Percentiles rank a stretch among this genome's conserved stretches.
These are phyloP conservation scores for Spathaspora girioi DNA, from an alignment of 805 yeast genomes.

Conservation along the genomic window DNA sequence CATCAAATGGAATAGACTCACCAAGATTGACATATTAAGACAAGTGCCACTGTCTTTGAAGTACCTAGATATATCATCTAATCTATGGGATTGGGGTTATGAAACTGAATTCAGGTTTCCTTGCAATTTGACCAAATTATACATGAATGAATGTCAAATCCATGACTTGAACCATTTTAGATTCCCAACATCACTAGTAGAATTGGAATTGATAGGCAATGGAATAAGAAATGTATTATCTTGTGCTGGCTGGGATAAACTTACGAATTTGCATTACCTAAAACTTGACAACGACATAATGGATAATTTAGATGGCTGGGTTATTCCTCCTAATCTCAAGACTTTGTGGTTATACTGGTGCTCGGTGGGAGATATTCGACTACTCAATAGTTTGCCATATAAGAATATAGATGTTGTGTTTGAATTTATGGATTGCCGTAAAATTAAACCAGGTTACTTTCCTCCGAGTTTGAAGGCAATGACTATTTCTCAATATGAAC, in stretches of 20 bases:
- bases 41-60: not conserved
- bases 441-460: too few relatives aligned
- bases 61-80: not conserved
- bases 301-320: not conserved
- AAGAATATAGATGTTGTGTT: too few relatives aligned
- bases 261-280: too few relatives aligned
- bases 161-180: too few relatives aligned
- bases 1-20: not conserved
- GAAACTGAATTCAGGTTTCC: too few relatives aligned
- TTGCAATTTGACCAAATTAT: too few relatives aligned
- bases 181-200: not conserved
- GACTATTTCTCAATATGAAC: too few relatives aligned
- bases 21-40: not conserved
- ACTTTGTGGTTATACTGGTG: not conserved
- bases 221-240: not conserved
- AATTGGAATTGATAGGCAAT: too few relatives aligned
- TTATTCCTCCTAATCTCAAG: not conserved
- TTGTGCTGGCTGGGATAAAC: not conserved
- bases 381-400: too few relatives aligned
- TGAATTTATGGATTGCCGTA: not conserved
- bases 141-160: not conserved
- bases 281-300: not conserved
- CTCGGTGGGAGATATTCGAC: too few relatives aligned
- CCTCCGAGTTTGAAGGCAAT: not conserved
- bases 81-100: not conserved